Evolutionary conservation across 805 yeast species (phyloP), one percentile per base, ranked within the genome.

Genomic region (Yarrowia sp.): DNA sequence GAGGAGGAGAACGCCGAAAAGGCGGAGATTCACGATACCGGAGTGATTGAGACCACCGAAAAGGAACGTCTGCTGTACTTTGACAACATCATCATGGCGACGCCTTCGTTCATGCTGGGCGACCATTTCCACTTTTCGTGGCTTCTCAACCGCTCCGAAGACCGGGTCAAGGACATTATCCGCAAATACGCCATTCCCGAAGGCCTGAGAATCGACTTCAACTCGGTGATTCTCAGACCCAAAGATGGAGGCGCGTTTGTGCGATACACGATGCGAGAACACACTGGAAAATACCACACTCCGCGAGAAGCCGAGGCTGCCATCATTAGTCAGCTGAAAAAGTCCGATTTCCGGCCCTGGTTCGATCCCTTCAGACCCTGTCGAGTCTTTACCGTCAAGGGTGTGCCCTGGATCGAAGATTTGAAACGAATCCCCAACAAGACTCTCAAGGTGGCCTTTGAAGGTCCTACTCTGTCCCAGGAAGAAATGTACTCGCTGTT

Each of bases 341-440:
- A 68, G 65, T 72, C 71, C 17, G 69, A 73, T 1, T 65, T 68
- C 24, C 69, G 74, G 1, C 72, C 76, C 2, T 80, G 73, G 74
- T 69, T 80, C 12, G 79, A 83, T 24, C 80, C 80, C 66, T 72
- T 86, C n/a, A 76, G 84, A 1, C 79, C 24, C 77, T 68, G 89
- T 88, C 1, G 79, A 80, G 69, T 88, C 84, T 66, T 88, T 82
- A 87, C 90, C 0, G 98, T 95, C 0, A 88, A 89, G 72, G 99
- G 99, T 70, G 81, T 84, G 1, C 99, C 99, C 0, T 94, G 98
- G 97, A 89, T 95, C 69, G 98, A 94, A 78, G 99, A 95, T 75
- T 80, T 95, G 76, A 84, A 91, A 72, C 79, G 97, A 70, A 85
- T 83, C 71, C 96, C 97, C 9, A 86, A 89, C 66, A 78, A 82